phyloP scores from a whole-genome alignment of 1,139 yeast species.

The Magnusiomyces starmeri region DNA sequence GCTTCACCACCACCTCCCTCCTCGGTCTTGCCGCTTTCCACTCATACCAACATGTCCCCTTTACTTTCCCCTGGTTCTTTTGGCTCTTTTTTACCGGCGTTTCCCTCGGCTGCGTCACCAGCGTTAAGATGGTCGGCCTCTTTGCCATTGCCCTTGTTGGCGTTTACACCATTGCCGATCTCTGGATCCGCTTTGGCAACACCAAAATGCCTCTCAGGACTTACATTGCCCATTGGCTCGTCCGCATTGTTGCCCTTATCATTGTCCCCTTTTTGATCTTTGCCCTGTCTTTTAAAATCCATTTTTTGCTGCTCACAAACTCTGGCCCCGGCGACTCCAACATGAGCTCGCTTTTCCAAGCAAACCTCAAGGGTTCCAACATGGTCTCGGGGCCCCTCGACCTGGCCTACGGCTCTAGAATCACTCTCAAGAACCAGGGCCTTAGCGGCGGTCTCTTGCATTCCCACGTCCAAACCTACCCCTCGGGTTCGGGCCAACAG shows the following conservation, averaged over 20 bases:
- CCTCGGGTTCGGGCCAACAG: conserved; percentile 94
- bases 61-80: conserved; percentile 86
- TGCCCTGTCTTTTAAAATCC: conserved; percentile 66
- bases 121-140: conserved; percentile 94
- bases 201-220: conserved; percentile 35
- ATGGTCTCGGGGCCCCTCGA: conserved; percentile 88
- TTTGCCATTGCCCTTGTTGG: conserved; percentile 83
- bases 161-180: conserved; percentile 69
- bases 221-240: conserved; percentile 62
- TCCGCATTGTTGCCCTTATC: conserved; percentile 61
- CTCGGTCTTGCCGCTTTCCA: conserved; percentile 75
- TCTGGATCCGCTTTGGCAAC: conserved; percentile 58
- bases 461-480: conserved; percentile 88
- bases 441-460: conserved; percentile 88
- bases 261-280: conserved; percentile 69
- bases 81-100: conserved; percentile 77
- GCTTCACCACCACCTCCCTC: conserved; percentile 82
- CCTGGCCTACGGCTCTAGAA: conserved; percentile 66
- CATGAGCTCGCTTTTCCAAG: conserved; percentile 96
- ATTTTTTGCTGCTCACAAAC: conserved; percentile 62
- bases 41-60: conserved; percentile 55
- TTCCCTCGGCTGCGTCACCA: conserved; percentile 75
- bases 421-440: conserved; percentile 85
- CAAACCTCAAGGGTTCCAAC: conserved; percentile 73
- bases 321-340: conserved; percentile 96